A percentile compares a stretch with the other conserved stretches of the same genome.
Evolutionary conservation across 2,329 filamentous ascomycete species (phyloP).

Genomic region (Xylaria multiplex): DNA sequence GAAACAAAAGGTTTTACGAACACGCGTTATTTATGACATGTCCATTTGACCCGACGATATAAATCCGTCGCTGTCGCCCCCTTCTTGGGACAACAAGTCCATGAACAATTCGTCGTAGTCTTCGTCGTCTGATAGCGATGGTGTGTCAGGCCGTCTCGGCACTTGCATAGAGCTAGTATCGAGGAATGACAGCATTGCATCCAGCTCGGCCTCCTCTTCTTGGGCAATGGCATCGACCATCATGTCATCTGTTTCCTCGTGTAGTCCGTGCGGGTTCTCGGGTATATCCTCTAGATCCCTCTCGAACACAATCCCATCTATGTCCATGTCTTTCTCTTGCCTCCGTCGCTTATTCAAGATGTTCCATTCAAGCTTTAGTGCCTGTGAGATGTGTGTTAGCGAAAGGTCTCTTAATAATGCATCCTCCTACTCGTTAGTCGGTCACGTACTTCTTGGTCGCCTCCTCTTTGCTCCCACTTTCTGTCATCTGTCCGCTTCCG

Average conservation of each 20-base stretch:
- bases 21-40: constrained; percentile 51
- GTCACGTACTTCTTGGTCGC: constrained; percentile 65
- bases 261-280: constrained; percentile 46
- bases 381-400: constrained; percentile 43
- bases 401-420: not conserved
- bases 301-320: constrained; percentile 57
- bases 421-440: not conserved
- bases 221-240: constrained; percentile 63
- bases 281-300: constrained; percentile 63
- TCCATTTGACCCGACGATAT: constrained; percentile 58
- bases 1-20: constrained; percentile 13
- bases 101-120: constrained; percentile 74
- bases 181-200: constrained; percentile 64
- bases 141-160: constrained; percentile 48
- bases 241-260: constrained; percentile 52
- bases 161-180: constrained; percentile 43
- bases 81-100: constrained; percentile 65
- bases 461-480: constrained; percentile 68
- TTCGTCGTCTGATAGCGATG: constrained; percentile 62
- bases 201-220: constrained; percentile 66
- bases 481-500: constrained; percentile 69
- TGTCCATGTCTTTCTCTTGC: constrained; percentile 53
- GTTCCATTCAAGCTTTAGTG: constrained; percentile 56
- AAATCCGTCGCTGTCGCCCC: constrained; percentile 41
- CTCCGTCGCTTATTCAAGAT: constrained; percentile 52